phyloP scores from a whole-genome alignment of 352 stramenopile genomes.

The Pythium biforme region DNA sequence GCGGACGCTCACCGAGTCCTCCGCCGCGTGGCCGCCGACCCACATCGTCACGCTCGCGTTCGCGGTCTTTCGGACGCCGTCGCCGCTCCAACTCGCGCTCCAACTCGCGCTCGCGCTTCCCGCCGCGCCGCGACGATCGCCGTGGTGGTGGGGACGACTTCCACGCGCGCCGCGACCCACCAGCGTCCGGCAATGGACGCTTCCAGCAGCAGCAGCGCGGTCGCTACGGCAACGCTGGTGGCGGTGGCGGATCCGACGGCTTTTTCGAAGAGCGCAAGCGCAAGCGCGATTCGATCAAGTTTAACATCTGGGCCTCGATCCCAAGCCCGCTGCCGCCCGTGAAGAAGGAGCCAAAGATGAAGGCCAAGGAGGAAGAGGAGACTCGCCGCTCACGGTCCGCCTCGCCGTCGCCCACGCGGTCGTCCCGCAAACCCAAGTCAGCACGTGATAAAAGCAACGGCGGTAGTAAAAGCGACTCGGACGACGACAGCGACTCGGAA shows the following conservation, averaged over 20 bases:
- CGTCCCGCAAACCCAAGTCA: background rate
- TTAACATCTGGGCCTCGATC: slow-evolving; percentile 76
- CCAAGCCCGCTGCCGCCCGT: slow-evolving; percentile 54
- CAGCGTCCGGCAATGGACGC: background rate
- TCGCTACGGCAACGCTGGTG: slow-evolving; percentile 30
- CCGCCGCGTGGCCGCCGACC: background rate
- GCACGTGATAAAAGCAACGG: slow-evolving; percentile 10
- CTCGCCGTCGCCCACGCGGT: slow-evolving; percentile 18
- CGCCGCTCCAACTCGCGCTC: slow-evolving; percentile 7
- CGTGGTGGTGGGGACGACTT: background rate
- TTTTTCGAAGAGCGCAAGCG: slow-evolving; percentile 78
- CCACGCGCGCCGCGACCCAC: slow-evolving; percentile 5
- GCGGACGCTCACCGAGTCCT: background rate
- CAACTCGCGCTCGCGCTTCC: slow-evolving; percentile 14
- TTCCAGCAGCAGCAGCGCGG: slow-evolving; percentile 18
- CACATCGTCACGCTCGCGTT: slow-evolving; percentile 8
- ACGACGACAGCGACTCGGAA: slow-evolving; percentile 13
- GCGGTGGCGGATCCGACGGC: slow-evolving; percentile 41
- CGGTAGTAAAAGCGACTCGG: slow-evolving; percentile 31
- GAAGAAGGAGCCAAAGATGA: slow-evolving; percentile 51
- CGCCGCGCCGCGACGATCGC: slow-evolving; percentile 15
- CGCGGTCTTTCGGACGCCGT: background rate
- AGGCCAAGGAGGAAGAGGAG: slow-evolving; percentile 11
- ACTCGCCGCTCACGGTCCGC: slow-evolving; percentile 34
- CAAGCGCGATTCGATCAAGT: slow-evolving; percentile 54